Base-by-base conservation (phyloP, 2,329 filamentous ascomycete species). In the Aspergillus sp. region DNA sequence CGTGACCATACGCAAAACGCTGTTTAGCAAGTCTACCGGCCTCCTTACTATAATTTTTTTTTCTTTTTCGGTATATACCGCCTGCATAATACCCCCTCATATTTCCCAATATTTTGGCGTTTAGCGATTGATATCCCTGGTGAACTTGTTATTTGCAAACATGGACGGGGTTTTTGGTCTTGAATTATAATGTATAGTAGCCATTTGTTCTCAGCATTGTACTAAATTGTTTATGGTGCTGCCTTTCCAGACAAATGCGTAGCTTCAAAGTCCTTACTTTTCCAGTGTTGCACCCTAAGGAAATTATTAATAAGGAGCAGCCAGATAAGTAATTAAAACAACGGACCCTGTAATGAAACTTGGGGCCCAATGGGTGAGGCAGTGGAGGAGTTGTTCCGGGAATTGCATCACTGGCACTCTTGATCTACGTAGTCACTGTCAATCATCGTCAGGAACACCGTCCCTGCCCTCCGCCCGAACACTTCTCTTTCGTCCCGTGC, bases 131-230 rank as follows among this genome's bases (percentile, higher is more conserved):
- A 53, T 49, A 52, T 57, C 54, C 46, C 46, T 46, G 39, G 34
- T 39, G 44, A 56, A 54, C 53, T 61, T 50, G 42, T 46, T 50
- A 40, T 58, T 54, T 50, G 47, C 53, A 44, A 42, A 63, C 17
- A 56, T 61, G 53, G 57, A 52, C 22, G 22, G 37, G 20, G 11
- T 15, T 45, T 7, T 27, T 15, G 5, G 17, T 51, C 11, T 17
- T 37, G n/a, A 20, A 49, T 24, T 50, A 44, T 50, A 44, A 59
- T 65, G 61, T 59, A 66, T 54, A 57, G 37, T 61, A 61, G 60
- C 65, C 64, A 65, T 62, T 61, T 49, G 24, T 51, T 58, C 59
- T 58, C 58, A 58, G 48, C 59, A 49, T 37, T 33, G 24, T 30
- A 30, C 27, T 9, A 33, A 41, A 46, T 33, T 12, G 33, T 44